A percentile compares a stretch with the other conserved stretches of the same genome.
These are phyloP conservation scores for Gaertneriomyces sp. DNA, from an alignment of 192 early-diverging fungal genomes.

Conservation along the genomic window DNA sequence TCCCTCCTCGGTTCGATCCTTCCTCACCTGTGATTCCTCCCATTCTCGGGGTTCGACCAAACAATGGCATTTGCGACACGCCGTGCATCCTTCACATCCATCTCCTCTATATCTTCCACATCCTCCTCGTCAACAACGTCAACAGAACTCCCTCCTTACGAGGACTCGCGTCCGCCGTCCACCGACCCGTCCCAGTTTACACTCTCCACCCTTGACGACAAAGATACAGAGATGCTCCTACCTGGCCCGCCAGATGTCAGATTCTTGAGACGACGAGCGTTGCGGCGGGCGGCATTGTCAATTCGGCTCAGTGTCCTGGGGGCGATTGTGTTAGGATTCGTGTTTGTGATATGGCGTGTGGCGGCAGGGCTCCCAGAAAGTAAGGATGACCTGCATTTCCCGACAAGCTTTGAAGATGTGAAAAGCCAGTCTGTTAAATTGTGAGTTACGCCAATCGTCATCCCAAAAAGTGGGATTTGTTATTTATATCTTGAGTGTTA, in stretches of 20 bases:
- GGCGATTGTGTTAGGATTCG: background rate
- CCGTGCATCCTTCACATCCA: too few species aligned
- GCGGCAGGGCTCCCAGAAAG: constrained; percentile 17
- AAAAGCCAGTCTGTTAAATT: constrained; percentile 31
- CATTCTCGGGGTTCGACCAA: too few species aligned
- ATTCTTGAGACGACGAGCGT: background rate
- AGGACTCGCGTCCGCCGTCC: background rate
- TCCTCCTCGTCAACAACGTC: too few species aligned
- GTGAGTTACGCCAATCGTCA: constrained; percentile 12
- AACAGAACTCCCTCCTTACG: too few species aligned
- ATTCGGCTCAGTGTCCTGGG: constrained; percentile 10
- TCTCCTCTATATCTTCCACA: too few species aligned
- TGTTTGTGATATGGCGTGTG: constrained; percentile 7
- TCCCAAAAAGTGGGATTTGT: background rate
- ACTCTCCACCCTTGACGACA: too few species aligned
- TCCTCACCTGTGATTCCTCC: too few species aligned
- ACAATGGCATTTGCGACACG: too few species aligned
- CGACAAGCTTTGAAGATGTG: constrained; percentile 31
- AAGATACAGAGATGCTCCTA: constrained; percentile 3
- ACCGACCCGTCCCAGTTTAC: background rate
- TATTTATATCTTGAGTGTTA: constrained; percentile 5
- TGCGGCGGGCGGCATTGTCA: background rate
- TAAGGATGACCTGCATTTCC: constrained; percentile 30
- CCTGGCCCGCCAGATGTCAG: constrained; percentile 11
- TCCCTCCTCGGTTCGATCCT: too few species aligned